Percentiles rank a stretch among this genome's conserved stretches.
Evolutionary conservation across 768 basidiomycete species (phyloP).

Genomic region (Amanita phalloides): DNA sequence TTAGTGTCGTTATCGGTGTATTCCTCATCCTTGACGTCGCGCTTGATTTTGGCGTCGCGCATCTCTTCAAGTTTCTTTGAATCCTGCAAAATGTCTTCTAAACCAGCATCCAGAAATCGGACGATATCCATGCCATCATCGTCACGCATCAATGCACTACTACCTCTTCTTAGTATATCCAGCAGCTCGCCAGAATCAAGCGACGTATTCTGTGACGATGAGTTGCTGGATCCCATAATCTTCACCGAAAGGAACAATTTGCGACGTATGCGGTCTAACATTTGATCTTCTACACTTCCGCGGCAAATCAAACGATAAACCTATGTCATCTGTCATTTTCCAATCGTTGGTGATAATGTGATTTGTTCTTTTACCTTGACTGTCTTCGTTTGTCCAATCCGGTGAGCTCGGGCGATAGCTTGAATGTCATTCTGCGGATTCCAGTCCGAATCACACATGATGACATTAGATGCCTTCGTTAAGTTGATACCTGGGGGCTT

Average conservation of each 20-base stretch:
- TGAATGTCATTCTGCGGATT: constrained; percentile 75
- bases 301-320: constrained; percentile 63
- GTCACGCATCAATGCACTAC: constrained; percentile 36
- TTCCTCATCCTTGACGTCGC: constrained; percentile 18
- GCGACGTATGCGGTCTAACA: constrained; percentile 58
- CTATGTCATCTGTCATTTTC: constrained; percentile 16
- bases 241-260: constrained; percentile 61
- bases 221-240: constrained; percentile 37
- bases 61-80: constrained; percentile 31
- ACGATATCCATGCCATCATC: constrained; percentile 28
- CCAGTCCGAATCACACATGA: constrained; percentile 70
- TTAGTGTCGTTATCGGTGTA: constrained; percentile 11
- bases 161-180: constrained; percentile 46
- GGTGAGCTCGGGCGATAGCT: constrained; percentile 78
- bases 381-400: constrained; percentile 65
- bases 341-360: no score
- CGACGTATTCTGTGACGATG: constrained; percentile 14
- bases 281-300: constrained; percentile 68
- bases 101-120: constrained; percentile 31
- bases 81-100: constrained; percentile 32
- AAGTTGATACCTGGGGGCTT: constrained; percentile 58
- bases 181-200: constrained; percentile 37
- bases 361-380: constrained; percentile 35
- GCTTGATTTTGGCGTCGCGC: constrained; percentile 35
- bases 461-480: constrained; percentile 70